A percentile compares a stretch with the other conserved stretches of the same genome.
phyloP scores from a whole-genome alignment of 2,329 filamentous ascomycete species.

The Polytolypa hystricis region DNA sequence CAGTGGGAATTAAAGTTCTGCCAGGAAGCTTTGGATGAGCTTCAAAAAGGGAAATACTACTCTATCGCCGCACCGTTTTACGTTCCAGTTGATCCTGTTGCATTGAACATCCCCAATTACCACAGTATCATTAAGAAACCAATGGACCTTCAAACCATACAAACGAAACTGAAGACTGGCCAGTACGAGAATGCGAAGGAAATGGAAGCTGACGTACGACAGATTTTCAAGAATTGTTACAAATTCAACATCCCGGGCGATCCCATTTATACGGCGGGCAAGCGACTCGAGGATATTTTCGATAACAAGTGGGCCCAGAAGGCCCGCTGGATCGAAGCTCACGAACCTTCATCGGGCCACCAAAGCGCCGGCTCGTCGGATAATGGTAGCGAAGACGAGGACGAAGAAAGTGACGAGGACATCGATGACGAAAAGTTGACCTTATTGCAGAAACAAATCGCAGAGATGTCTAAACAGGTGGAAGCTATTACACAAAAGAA shows the following conservation, averaged over 20 bases:
- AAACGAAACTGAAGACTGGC: conserved; percentile 62
- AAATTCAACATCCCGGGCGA: conserved; percentile 80
- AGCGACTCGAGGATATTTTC: conserved; percentile 64
- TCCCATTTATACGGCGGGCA: conserved; percentile 59
- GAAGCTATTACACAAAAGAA: conserved; percentile 48
- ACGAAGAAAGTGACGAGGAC: conserved; percentile 53
- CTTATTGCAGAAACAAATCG: conserved; percentile 59
- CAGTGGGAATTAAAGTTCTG: conserved; percentile 85
- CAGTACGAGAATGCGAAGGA: conserved; percentile 75
- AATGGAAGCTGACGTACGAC: conserved; percentile 69
- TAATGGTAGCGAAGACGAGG: conserved; percentile 64
- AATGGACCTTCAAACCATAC: conserved; percentile 85
- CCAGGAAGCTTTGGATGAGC: conserved; percentile 65
- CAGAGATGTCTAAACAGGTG: conserved; percentile 59
- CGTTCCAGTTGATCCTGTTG: conserved; percentile 81
- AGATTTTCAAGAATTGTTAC: conserved; percentile 83
- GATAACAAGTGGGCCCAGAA: conserved; percentile 67
- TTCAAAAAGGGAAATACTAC: conserved; percentile 63
- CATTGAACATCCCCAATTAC: conserved; percentile 85
- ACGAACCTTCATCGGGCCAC: conserved; percentile 55
- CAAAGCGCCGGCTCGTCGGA: conserved; percentile 55
- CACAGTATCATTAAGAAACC: conserved; percentile 91
- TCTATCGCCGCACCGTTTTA: conserved; percentile 63
- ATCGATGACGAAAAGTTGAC: conserved; percentile 53
- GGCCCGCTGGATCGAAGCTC: conserved; percentile 65